Evolutionary conservation across 768 basidiomycete genomes (phyloP), one percentile per base, ranked within the genome.

Genomic region (Clitopilus hobsonii): DNA sequence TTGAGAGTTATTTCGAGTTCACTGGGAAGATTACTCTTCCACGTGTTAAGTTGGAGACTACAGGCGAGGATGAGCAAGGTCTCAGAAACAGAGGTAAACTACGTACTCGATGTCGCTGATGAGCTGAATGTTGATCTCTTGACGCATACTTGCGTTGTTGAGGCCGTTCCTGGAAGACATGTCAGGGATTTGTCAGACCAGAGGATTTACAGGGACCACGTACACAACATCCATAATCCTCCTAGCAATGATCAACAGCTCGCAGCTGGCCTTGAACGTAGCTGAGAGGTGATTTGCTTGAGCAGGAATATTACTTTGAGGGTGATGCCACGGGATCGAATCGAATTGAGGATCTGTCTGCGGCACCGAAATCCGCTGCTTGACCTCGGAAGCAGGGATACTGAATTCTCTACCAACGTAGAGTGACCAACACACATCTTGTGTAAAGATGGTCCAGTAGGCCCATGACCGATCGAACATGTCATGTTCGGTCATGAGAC

Each of bases 371-470:
- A 81, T 71, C 14, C 64, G 65, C 38, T 71, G 68, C 23, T 64
- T 57, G 25, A 71, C 70, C 22, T 69, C 64, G 2, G 74, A 75
- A 6, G 69, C 63, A 1, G 77, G 63, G 22, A 83, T 72, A 53
- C 74, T 77, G 62, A 79, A 81, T 52, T 85, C 83, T 18, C 84
- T 75, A 6, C 84, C 84, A n/a, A 85, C 82, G 51, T 84, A 84
- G 0, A 85, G 69, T 0, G 81, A 82, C 84, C 84, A 85, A 51
- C 81, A 84, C 5, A 83, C 79, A 53, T 86, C 84, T 66, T 82
- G 81, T 36, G 75, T 70, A 64, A 81, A 84, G 3, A 77, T 81
- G 6, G 78, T 76, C 82, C 83, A 85, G 60, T 80, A 75, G 0
- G 76, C 76, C 83, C 82, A 85, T 57, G 81, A 76, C 18, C 84